A percentile compares a stretch with the other conserved stretches of the same genome.
Evolutionary conservation across 805 yeast species (phyloP).

Genomic region (Dipodascus geniculatus): DNA sequence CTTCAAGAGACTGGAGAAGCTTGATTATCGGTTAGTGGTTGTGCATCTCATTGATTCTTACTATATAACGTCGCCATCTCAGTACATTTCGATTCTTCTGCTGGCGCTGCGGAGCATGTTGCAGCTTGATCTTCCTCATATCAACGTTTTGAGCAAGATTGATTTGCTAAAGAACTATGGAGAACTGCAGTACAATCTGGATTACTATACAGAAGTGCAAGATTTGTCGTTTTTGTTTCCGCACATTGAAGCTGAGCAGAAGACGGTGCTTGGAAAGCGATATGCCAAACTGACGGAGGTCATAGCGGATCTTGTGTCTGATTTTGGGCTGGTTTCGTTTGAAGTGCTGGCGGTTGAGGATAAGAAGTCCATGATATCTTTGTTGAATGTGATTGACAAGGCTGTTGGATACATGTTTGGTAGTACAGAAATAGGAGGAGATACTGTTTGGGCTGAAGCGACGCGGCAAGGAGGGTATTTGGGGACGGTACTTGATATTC

Average conservation of each 20-base stretch:
- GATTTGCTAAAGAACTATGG: constrained; percentile 74
- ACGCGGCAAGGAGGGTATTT: constrained; percentile 54
- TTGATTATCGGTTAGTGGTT: constrained; percentile 57
- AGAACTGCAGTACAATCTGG: constrained; percentile 61
- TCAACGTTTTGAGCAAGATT: constrained; percentile 85
- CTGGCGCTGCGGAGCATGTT: constrained; percentile 84
- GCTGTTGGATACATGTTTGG: constrained; percentile 94
- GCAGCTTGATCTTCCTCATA: constrained; percentile 83
- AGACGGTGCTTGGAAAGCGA: constrained; percentile 45
- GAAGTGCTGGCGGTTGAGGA: constrained; percentile 88
- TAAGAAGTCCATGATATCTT: constrained; percentile 78
- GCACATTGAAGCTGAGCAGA: constrained; percentile 57
- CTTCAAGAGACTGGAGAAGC: constrained; percentile 50
- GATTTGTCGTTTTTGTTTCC: constrained; percentile 64
- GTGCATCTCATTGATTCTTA: constrained; percentile 77
- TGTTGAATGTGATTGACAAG: constrained; percentile 70
- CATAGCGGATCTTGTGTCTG: constrained; percentile 75
- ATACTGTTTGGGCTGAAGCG: constrained; percentile 94
- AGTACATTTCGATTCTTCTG: constrained; percentile 70
- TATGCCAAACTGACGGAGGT: constrained; percentile 60
- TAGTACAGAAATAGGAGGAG: constrained; percentile 91
- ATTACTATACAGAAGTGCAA: constrained; percentile 87
- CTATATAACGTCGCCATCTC: constrained; percentile 77
- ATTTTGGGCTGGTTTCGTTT: constrained; percentile 76
- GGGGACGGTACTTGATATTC: constrained; percentile 54